phyloP scores from a whole-genome alignment of 768 basidiomycete species.

The Mycena haematopus region DNA sequence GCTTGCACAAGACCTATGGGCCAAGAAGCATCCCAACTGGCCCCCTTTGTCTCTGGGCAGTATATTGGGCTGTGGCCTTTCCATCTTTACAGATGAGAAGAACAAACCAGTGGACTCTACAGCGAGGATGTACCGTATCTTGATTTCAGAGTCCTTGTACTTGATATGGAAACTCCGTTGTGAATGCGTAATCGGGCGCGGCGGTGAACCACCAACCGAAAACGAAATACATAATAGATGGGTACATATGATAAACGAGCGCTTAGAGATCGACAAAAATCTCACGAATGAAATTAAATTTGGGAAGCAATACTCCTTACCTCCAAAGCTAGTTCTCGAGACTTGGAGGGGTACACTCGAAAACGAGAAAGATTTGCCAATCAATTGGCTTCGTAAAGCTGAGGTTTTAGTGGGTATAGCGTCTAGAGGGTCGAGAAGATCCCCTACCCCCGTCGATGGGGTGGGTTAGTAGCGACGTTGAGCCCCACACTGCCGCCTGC shows the following conservation, averaged over 20 bases:
- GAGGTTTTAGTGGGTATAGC: no score
- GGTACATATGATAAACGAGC: background rate
- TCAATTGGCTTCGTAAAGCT: no score
- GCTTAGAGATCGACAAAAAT: background rate
- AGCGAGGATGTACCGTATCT: background rate
- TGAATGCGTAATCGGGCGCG: background rate
- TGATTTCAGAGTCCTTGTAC: background rate
- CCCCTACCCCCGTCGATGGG: no score
- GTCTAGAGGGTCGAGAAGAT: no score
- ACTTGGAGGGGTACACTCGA: no score
- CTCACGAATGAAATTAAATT: background rate
- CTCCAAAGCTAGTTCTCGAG: background rate
- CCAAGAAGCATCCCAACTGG: background rate
- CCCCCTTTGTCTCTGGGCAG: background rate
- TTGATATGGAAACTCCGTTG: constrained; percentile 8
- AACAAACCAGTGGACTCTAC: no score
- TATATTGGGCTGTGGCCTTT: background rate
- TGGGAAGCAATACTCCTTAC: background rate
- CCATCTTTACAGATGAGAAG: background rate
- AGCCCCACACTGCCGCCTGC: constrained; percentile 7
- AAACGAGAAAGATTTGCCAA: no score
- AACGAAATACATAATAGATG: background rate
- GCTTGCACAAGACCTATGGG: background rate
- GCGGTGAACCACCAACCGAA: background rate
- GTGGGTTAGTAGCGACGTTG: background rate